Percentiles rank a stretch among this genome's conserved stretches.
phyloP scores from a whole-genome alignment of 805 yeast genomes.

The Barnettozyma vustinii region DNA sequence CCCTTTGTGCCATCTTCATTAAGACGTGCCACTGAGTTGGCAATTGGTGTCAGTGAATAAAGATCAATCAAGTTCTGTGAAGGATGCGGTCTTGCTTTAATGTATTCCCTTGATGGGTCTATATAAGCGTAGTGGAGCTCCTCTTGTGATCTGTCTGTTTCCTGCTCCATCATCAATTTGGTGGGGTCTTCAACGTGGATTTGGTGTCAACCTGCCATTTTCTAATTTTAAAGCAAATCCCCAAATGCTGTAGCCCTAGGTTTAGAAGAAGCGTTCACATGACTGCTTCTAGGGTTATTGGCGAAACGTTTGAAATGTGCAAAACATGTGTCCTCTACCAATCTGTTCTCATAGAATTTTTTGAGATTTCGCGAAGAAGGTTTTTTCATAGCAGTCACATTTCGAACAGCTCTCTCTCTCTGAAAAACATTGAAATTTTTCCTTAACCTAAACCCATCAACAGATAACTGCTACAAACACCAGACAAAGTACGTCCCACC shows the following conservation, averaged over 20 bases:
- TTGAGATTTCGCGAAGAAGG: constrained; percentile 1
- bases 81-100: constrained; percentile 60
- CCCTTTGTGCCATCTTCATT: constrained; percentile 89
- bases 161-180: not conserved
- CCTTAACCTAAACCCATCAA: constrained; percentile 7
- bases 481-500: constrained; percentile 24
- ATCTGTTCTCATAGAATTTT: not conserved
- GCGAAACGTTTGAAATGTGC: not conserved
- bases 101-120: constrained; percentile 27
- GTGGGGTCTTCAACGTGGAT: not conserved
- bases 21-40: constrained; percentile 78
- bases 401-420: not conserved
- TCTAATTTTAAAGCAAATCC: not conserved
- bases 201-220: not conserved
- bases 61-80: constrained; percentile 61
- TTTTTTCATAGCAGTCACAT: constrained; percentile 8
- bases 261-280: not conserved
- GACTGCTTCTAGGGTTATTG: not conserved
- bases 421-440: constrained; percentile 25
- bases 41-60: constrained; percentile 62
- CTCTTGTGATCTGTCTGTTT: constrained; percentile 11
- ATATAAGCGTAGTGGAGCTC: constrained; percentile 33
- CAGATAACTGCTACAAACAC: constrained; percentile 9
- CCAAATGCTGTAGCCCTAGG: not conserved
- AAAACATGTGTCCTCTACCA: not conserved